A percentile compares a stretch with the other conserved stretches of the same genome.
Conservation (phyloP, 2,329 filamentous ascomycete genomes). For the Mycosphaerella sp. region DNA sequence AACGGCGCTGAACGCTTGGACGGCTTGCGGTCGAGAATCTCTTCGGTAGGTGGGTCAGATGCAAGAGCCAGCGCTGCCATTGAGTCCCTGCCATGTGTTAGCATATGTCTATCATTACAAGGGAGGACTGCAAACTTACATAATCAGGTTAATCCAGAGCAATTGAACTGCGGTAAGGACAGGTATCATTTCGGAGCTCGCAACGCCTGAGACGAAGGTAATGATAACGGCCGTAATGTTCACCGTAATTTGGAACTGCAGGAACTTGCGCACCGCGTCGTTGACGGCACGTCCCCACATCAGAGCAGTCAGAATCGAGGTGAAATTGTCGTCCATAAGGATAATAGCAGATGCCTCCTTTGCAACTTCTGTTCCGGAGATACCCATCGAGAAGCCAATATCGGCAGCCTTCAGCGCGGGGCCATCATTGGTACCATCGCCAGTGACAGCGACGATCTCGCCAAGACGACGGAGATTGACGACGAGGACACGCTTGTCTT, state of each 20-base stretch:
- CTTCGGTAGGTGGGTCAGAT: conserved; percentile 77
- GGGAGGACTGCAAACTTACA: conserved; percentile 35
- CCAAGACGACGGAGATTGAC: conserved; percentile 58
- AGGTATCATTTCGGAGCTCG: conserved; percentile 60
- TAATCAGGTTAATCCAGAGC: conserved; percentile 94
- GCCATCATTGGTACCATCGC: conserved; percentile 61
- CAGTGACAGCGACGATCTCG: conserved; percentile 60
- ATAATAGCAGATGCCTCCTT: conserved; percentile 59
- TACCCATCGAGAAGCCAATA: conserved; percentile 63
- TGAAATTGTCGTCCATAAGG: conserved; percentile 57
- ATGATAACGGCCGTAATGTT: conserved; percentile 86
- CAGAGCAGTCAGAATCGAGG: conserved; percentile 56
- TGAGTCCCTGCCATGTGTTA: conserved; percentile 55
- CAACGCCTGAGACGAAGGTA: conserved; percentile 81
- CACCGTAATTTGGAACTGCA: conserved; percentile 72
- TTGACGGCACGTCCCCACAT: conserved; percentile 58
- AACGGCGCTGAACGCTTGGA: conserved; percentile 66
- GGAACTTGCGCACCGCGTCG: conserved; percentile 50
- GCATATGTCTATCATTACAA: neutral
- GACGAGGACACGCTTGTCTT: conserved; percentile 62
- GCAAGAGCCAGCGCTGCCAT: conserved; percentile 86
- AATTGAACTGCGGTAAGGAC: conserved; percentile 86
- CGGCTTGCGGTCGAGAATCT: conserved; percentile 72
- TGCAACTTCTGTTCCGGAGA: conserved; percentile 58
- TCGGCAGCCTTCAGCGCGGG: conserved; percentile 60